A percentile compares a stretch with the other conserved stretches of the same genome.
These are phyloP conservation scores for Trichoderma endophyticum DNA, from an alignment of 2,329 filamentous ascomycete genomes.

Conservation along the genomic window DNA sequence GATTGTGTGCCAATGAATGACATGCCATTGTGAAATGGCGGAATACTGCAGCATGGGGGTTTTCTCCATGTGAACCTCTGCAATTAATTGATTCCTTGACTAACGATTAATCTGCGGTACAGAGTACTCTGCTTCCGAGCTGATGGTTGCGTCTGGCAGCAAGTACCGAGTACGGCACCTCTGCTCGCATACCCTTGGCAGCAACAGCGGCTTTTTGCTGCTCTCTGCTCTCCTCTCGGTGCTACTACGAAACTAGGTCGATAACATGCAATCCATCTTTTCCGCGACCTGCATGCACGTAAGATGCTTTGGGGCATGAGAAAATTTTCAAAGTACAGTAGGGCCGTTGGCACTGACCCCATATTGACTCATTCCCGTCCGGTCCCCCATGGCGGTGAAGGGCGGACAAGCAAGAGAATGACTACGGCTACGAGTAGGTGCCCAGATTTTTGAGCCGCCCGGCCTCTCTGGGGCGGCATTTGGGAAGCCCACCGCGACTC, in stretches of 20 bases:
- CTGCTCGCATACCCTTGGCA: not conserved
- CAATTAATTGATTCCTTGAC: constrained; percentile 1
- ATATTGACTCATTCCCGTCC: not conserved
- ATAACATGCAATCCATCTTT: not conserved
- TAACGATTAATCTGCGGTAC: not conserved
- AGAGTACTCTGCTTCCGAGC: not conserved
- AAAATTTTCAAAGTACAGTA: not conserved
- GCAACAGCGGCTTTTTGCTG: not conserved
- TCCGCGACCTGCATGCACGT: not conserved
- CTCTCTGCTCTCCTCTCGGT: not conserved
- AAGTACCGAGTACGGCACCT: not conserved
- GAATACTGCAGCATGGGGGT: not conserved
- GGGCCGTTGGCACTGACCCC: constrained; percentile 1
- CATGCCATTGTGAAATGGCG: not conserved
- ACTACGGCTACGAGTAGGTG: not conserved
- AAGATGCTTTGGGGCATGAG: not conserved
- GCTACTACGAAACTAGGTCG: not conserved
- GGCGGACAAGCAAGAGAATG: not conserved
- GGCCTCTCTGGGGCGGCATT: not conserved
- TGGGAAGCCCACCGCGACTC: not conserved
- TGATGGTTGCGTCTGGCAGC: not conserved
- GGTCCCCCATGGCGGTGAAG: not conserved
- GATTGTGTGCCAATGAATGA: not conserved
- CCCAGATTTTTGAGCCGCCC: not conserved
- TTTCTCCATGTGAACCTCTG: not conserved